These are phyloP conservation scores for Pyracantha coccinea DNA, from an alignment of 331 rosid species.

Conservation along the genomic window DNA sequence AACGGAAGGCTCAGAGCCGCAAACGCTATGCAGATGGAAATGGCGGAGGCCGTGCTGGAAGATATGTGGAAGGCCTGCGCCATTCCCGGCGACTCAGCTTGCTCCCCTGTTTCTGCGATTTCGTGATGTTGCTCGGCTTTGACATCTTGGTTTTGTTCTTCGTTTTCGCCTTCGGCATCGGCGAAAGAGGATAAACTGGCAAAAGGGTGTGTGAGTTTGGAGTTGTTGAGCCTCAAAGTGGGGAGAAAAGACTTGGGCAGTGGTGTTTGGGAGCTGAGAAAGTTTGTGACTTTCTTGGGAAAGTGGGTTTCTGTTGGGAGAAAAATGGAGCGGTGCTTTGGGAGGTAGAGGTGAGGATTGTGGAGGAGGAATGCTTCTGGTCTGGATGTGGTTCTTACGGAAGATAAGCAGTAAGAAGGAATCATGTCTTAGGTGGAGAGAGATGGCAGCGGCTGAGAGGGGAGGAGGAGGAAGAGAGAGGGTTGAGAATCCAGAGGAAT, in stretches of 20 bases:
- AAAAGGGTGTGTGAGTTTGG: constrained; percentile 38
- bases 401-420: constrained; percentile 50
- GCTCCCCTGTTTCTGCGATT: background rate
- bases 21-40: constrained; percentile 56
- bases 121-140: constrained; percentile 19
- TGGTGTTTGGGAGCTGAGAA: constrained; percentile 17
- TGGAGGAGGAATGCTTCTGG: constrained; percentile 11
- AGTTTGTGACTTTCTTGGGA: constrained; percentile 1
- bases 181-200: constrained; percentile 84
- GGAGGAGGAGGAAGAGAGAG: background rate
- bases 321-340: constrained; percentile 15
- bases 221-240: constrained; percentile 26
- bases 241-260: constrained; percentile 1
- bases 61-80: constrained; percentile 70
- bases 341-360: constrained; percentile 18
- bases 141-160: constrained; percentile 18
- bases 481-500: constrained; percentile 22
- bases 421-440: constrained; percentile 37
- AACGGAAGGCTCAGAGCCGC: constrained; percentile 59
- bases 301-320: constrained; percentile 18
- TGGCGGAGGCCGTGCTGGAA: constrained; percentile 51
- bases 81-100: constrained; percentile 34
- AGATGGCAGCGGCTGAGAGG: background rate
- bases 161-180: constrained; percentile 45
- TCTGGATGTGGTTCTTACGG: constrained; percentile 25